Base-by-base conservation (phyloP, 2,329 filamentous ascomycete species). In the Colletotrichum caudatum region DNA sequence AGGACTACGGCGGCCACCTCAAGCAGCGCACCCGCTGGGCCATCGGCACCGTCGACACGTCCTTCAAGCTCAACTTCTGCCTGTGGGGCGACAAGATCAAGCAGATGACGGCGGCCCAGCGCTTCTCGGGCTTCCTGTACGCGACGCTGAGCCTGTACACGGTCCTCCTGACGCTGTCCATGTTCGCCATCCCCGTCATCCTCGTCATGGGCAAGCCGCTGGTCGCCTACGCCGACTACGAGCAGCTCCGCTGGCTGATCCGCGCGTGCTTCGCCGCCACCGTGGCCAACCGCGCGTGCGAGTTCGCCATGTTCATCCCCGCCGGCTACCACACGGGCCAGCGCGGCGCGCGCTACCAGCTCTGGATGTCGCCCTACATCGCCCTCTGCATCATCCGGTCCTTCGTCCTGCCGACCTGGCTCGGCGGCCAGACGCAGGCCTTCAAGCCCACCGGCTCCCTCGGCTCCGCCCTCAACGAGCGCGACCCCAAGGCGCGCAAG, bases 321-420 rank as follows among this genome's bases (percentile, higher is more conserved):
- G 84, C 87, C 1, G 88, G 89, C 26, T 90, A 90, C 76, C 85
- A 88, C 76, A 87, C 87, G 14, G 88, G 87, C 5, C 87, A 89
- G 77, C 83, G 88, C 65, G 87, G 87, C 50, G 83, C 84, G 2
- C 82, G 87, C 5, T 86, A 87, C 73, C 86, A 89, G 78, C 81
- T 90, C 37, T 91, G 89, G 88, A 90, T 90, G 88, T 84, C 88
- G 8, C 88, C 88, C 0, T 91, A 89, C 78, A 87, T 89, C 71
- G 86, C 87, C 0, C 81, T 89, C 14, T 87, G 85, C 75, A 85
- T 90, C 65, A 79, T 90, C 63, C 87, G 87, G 3, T 84, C 88
- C 1, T 90, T 90, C 75, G 74, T 90, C 18, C 81, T 90, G 3
- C 88, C 88, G 35, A 84, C 77, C 9, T 90, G 88, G 88, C 84